Base-by-base conservation (phyloP, 2,329 filamentous ascomycete species). In the Penicillium sp. region DNA sequence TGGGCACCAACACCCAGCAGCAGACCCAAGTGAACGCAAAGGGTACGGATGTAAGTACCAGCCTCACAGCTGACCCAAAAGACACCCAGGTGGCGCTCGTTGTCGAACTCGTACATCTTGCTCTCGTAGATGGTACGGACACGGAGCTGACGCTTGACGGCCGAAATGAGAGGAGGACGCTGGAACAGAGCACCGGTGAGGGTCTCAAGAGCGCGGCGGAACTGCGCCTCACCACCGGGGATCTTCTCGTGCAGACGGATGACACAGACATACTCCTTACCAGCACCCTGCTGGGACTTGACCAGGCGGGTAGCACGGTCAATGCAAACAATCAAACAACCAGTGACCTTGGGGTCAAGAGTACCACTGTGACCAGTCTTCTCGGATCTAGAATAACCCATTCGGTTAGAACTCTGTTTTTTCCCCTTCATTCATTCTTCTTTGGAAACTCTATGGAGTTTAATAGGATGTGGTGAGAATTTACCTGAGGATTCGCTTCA, bases 31-130 rank as follows among this genome's bases (percentile, higher is more conserved):
- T 98, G 95, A 44, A 98, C 93, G 79, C 95, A 98, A 48, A 99
- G 87, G 37, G 95, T 99, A 82, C 95, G 90, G 75, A 99, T 98
- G 78, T 99, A 99, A 63, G 95, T 99, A 75, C 95, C 95, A 56
- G 92, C 95, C 80, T 99, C 95, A 79, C 95, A 99, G 79, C 91
- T 96, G 68, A 98, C 95, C 93, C 95, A 98, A 85, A 99, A 99
- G 55, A 98, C 93, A 77, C 90, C 95, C 37, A 99, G 85, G 77
- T 98, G 93, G 70, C 95, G 88, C 72, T 98, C 93, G 74, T 99
- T 98, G 82, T 99, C 95, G 74, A 98, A 99, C 82, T 99, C 95
- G 74, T 91, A 83, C 54, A 98, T 84, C 82, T 96, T 96, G 86
- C 89, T 96, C 80, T 98, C 92, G 82, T 98, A 90, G 69, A 99